phyloP scores from a whole-genome alignment of 78 protist genomes.

The Guillardia theta region DNA sequence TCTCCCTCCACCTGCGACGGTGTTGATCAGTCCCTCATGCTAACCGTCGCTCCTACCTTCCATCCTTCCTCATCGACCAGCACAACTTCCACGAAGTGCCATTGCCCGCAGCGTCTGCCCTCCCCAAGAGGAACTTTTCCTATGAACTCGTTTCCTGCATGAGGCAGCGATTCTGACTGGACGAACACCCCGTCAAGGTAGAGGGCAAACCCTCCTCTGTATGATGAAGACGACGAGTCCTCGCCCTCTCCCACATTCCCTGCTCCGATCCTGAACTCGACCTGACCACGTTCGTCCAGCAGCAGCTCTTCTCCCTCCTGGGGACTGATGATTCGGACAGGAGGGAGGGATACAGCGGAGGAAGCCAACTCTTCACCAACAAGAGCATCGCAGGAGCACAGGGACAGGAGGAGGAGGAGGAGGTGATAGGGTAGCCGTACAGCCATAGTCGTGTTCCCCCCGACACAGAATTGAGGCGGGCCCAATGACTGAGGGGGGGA shows the following conservation, averaged over 20 bases:
- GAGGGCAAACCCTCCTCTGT: no score
- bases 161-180: background rate
- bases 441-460: no score
- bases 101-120: background rate
- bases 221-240: no score
- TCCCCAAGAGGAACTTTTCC: background rate
- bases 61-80: background rate
- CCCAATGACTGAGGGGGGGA: no score
- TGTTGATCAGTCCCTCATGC: background rate
- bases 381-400: background rate
- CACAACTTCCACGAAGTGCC: background rate
- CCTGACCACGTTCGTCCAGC: no score
- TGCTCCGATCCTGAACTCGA: background rate
- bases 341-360: background rate
- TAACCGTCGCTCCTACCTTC: background rate
- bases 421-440: no score
- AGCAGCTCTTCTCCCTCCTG: background rate
- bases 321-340: background rate
- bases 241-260: background rate
- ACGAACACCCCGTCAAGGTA: background rate
- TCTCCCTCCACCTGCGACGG: background rate
- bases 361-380: background rate
- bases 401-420: background rate
- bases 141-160: background rate
- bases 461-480: no score